Evolutionary conservation across 163 green algal genomes (phyloP).

Genomic region (Chlamydomonas reinhardtii): DNA sequence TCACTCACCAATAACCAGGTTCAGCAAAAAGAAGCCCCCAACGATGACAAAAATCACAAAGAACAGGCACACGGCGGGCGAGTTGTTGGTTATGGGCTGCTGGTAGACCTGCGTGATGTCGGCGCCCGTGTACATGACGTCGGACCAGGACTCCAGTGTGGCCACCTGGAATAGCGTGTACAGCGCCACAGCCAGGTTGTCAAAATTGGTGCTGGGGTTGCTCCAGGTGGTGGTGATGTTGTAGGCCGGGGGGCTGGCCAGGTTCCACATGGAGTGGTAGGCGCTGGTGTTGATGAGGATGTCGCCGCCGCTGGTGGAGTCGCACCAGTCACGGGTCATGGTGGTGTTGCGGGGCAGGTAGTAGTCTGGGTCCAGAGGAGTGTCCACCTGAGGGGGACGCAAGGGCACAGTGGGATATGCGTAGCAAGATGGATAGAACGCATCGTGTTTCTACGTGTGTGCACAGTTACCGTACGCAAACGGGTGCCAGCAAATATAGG

Average conservation of each 20-base stretch:
- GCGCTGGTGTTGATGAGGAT: conserved; percentile 12
- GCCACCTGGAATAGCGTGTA: conserved; percentile 76
- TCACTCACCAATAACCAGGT: conserved; percentile 55
- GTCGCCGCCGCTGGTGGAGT: not conserved
- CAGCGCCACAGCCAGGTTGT: conserved; percentile 70
- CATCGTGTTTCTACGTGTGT: no score
- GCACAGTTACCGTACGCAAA: no score
- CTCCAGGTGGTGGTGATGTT: conserved; percentile 34
- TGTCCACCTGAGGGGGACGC: conserved; percentile 15
- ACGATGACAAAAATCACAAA: conserved; percentile 82
- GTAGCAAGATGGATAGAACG: no score
- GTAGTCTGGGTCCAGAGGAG: conserved; percentile 53
- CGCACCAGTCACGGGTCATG: conserved; percentile 63
- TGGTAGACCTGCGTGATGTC: conserved; percentile 55
- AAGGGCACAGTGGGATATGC: no score
- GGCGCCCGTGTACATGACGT: conserved; percentile 68
- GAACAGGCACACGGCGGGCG: conserved; percentile 69
- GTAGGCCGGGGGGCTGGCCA: conserved; percentile 45
- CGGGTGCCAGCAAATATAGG: no score
- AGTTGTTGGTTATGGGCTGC: conserved; percentile 57
- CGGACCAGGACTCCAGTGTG: conserved; percentile 71
- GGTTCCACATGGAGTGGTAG: conserved; percentile 61
- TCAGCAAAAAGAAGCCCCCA: conserved; percentile 78
- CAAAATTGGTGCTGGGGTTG: conserved; percentile 55
- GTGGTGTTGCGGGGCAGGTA: conserved; percentile 42